Base-by-base conservation (phyloP, 208 protist species). In the Acanthamoeba lenticulata region DNA sequence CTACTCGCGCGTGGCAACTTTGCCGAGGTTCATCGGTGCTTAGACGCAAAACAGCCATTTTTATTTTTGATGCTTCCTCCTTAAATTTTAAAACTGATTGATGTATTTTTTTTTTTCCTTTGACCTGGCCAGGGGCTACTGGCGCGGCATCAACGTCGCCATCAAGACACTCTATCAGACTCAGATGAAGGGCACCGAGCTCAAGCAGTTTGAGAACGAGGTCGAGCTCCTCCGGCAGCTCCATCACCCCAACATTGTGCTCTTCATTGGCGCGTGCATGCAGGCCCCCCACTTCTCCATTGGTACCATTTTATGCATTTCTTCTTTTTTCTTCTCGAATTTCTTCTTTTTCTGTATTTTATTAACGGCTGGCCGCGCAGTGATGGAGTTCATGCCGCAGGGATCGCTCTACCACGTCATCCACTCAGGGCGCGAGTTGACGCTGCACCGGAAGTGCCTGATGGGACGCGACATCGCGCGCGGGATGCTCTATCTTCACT, bases 321-420 rank as follows among this genome's bases (percentile, higher is more conserved):
- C 13, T n/a, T 32, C 21, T 32, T 0, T n/a, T 7, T 24, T 29
- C 60, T 69, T n/a, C 21, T 69, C n/a, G n/a, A 3, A 67, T n/a
- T n/a, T n/a, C n/a, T n/a, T n/a, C n/a, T n/a, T n/a, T n/a, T n/a
- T 74, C 38, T 34, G 65, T 40, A 7, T 34, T 32, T 34, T 67
- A 21, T 57, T 57, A 57, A 57, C 49, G 27, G 27, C n/a, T 44
- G 13, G 15, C 34, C 17, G 38, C 29, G 65, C 38, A 83, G 72
- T 83, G 40, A 83, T 83, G 72, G 72, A 83, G 72, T 83, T 83
- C 7, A 83, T 83, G 72, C 27, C 72, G 72, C 72, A 83, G 42
- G 72, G 72, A 17, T 83, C 72, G 15, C 72, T 83, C 24, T 21
- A 83, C 72, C 72, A 83, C 42, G 72, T 83, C 27, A 83, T 83